Conservation (phyloP, 805 yeast species). For the Candida yuanshanica region DNA sequence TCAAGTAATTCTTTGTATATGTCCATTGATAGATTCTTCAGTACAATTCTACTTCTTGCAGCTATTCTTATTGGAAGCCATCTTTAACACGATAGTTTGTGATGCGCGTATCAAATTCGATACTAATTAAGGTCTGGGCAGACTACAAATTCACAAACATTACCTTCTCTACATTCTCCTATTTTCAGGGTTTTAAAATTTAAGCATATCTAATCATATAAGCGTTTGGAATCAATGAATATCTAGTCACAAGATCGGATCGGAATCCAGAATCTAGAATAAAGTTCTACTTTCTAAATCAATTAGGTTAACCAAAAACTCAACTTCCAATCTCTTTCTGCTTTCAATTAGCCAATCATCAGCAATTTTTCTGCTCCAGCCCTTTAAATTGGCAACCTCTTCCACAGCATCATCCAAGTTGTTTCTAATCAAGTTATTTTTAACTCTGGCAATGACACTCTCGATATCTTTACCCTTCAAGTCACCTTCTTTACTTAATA, state of each 20-base stretch:
- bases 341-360: slow-evolving; percentile 89
- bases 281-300: slow-evolving; percentile 57
- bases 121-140: too few species aligned
- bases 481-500: slow-evolving; percentile 73
- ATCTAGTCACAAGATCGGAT: background rate
- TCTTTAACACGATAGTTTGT: too few species aligned
- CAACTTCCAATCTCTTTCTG: slow-evolving; percentile 83
- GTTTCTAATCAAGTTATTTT: slow-evolving; percentile 65
- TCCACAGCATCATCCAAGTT: slow-evolving; percentile 86
- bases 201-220: background rate
- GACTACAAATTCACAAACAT: too few species aligned
- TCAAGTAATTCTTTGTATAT: too few species aligned
- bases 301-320: slow-evolving; percentile 65
- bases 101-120: too few species aligned
- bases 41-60: too few species aligned
- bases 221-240: background rate
- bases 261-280: slow-evolving; percentile 23
- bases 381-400: slow-evolving; percentile 83
- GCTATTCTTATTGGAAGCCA: too few species aligned
- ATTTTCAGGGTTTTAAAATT: background rate
- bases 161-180: too few species aligned
- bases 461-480: slow-evolving; percentile 84
- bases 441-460: slow-evolving; percentile 81
- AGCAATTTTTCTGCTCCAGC: slow-evolving; percentile 88
- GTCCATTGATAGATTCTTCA: too few species aligned